These are phyloP conservation scores for Phytopythium oedochilum DNA, from an alignment of 352 stramenopile genomes.

Conservation along the genomic window DNA sequence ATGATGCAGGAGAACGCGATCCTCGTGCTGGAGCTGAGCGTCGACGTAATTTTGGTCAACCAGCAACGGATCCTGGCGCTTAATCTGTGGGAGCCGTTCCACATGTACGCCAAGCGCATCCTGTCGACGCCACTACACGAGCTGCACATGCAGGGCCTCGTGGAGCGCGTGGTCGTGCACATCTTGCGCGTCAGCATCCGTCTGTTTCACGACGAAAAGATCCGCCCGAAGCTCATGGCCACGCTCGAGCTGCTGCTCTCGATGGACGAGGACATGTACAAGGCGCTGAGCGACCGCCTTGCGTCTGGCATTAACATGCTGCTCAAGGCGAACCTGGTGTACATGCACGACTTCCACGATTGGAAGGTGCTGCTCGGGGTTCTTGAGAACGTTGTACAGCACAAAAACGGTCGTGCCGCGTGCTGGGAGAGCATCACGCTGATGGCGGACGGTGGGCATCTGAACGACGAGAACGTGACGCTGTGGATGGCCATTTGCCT, in stretches of 20 bases:
- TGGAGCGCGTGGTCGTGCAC: slow-evolving; percentile 83
- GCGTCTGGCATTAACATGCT: slow-evolving; percentile 80
- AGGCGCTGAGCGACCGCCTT: slow-evolving; percentile 73
- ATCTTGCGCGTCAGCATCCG: slow-evolving; percentile 84
- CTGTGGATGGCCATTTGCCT: slow-evolving; percentile 82
- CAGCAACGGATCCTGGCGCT: slow-evolving; percentile 68
- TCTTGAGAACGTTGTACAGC: slow-evolving; percentile 72
- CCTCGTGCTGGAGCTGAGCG: slow-evolving; percentile 78
- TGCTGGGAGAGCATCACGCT: slow-evolving; percentile 79
- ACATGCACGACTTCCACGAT: slow-evolving; percentile 85
- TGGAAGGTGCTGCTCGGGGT: slow-evolving; percentile 74
- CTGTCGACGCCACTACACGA: slow-evolving; percentile 70
- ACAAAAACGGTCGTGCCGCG: slow-evolving; percentile 61
- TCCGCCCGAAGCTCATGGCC: slow-evolving; percentile 76
- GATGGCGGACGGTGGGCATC: slow-evolving; percentile 58
- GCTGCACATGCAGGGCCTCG: slow-evolving; percentile 68
- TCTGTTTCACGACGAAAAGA: slow-evolving; percentile 80
- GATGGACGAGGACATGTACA: slow-evolving; percentile 82
- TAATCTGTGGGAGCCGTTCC: slow-evolving; percentile 76
- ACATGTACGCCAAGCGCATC: slow-evolving; percentile 73
- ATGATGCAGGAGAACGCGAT: slow-evolving; percentile 90
- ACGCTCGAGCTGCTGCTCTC: slow-evolving; percentile 69
- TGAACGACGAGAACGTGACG: slow-evolving; percentile 76
- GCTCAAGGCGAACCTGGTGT: slow-evolving; percentile 84
- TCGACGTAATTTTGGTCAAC: slow-evolving; percentile 85